Conservation (phyloP, 2,329 filamentous ascomycete species). For the Plectosphaerella cucumerina region DNA sequence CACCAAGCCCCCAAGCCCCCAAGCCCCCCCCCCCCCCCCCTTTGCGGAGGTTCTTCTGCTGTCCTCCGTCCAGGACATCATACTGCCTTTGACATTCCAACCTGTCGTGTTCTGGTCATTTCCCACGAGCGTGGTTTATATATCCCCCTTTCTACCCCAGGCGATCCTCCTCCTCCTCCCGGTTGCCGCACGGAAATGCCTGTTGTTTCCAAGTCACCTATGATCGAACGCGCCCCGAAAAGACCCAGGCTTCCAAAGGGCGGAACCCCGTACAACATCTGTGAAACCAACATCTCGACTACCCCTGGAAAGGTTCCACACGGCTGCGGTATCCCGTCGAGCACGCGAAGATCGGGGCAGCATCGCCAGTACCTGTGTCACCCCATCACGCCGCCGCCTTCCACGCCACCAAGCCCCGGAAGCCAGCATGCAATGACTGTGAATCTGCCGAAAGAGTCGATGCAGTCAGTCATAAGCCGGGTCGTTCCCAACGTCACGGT, state of each 20-base stretch:
- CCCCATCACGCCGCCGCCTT: background rate
- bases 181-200: no score
- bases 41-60: background rate
- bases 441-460: conserved; percentile 21
- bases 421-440: conserved; percentile 26
- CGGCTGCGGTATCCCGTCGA: conserved; percentile 10
- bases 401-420: background rate
- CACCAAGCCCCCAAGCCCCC: background rate
- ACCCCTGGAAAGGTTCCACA: conserved; percentile 9
- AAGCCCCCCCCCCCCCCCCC: background rate
- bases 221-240: conserved; percentile 2
- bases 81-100: no score
- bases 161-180: no score
- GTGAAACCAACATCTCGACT: no score
- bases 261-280: no score
- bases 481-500: conserved; percentile 26
- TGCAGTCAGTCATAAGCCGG: conserved; percentile 30
- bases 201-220: no score
- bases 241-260: no score
- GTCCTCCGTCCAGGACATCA: no score
- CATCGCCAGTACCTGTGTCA: background rate
- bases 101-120: background rate
- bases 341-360: conserved; percentile 4
- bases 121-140: background rate
- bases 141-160: no score